A percentile compares a stretch with the other conserved stretches of the same genome.
These are phyloP conservation scores for Torulaspora quercuum DNA, from an alignment of 805 yeast genomes.

Conservation along the genomic window DNA sequence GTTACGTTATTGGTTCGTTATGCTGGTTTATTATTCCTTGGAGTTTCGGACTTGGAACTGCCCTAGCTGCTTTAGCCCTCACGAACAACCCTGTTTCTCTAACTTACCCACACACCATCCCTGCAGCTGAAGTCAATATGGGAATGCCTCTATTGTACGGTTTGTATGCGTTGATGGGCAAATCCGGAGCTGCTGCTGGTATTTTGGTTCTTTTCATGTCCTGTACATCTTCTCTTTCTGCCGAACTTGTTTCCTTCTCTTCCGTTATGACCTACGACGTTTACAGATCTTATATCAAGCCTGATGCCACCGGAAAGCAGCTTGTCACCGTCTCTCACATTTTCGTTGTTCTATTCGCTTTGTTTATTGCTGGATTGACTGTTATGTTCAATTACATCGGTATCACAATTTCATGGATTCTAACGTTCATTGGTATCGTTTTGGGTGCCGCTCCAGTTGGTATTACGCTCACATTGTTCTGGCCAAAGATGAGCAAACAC, in stretches of 20 bases:
- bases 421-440: slow-evolving; percentile 37
- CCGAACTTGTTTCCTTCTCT: slow-evolving; percentile 39
- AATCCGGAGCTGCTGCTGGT: slow-evolving; percentile 39
- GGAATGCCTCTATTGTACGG: slow-evolving; percentile 38
- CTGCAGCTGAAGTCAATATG: slow-evolving; percentile 36
- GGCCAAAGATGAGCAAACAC: slow-evolving; percentile 19
- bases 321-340: slow-evolving; percentile 35
- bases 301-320: slow-evolving; percentile 36
- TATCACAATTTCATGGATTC: slow-evolving; percentile 38
- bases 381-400: slow-evolving; percentile 39
- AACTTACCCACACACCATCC: slow-evolving; percentile 40
- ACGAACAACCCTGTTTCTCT: slow-evolving; percentile 28
- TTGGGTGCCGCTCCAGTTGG: slow-evolving; percentile 37
- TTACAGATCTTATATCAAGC: slow-evolving; percentile 37
- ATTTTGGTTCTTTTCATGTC: slow-evolving; percentile 40
- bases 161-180: slow-evolving; percentile 35
- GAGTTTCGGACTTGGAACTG: slow-evolving; percentile 33
- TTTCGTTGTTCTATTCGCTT: slow-evolving; percentile 29
- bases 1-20: slow-evolving; percentile 35
- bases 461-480: slow-evolving; percentile 34
- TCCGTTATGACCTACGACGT: slow-evolving; percentile 40
- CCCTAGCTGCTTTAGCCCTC: slow-evolving; percentile 35
- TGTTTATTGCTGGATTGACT: slow-evolving; percentile 34
- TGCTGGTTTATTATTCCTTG: slow-evolving; percentile 37
- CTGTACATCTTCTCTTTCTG: slow-evolving; percentile 39